Evolutionary conservation across 2,329 filamentous ascomycete species (phyloP).

Genomic region (Pseudogymnoascus sp.): DNA sequence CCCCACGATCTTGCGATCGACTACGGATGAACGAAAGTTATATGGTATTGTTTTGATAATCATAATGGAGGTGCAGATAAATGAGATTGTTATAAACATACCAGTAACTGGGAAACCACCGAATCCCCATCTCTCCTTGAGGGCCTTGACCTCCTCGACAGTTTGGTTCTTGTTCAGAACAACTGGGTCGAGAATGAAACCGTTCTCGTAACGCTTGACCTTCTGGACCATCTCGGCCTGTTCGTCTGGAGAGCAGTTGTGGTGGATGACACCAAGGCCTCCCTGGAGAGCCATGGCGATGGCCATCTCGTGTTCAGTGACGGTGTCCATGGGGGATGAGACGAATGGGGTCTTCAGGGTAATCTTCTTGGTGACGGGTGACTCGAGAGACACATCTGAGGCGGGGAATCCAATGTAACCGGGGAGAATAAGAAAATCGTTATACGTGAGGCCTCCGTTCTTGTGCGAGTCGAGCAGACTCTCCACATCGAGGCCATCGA

Average conservation of each 20-base stretch:
- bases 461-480: slow-evolving; percentile 85
- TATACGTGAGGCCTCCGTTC: slow-evolving; percentile 94
- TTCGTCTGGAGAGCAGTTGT: slow-evolving; percentile 96
- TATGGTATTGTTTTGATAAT: slow-evolving; percentile 73
- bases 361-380: slow-evolving; percentile 90
- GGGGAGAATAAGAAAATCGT: slow-evolving; percentile 93
- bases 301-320: slow-evolving; percentile 99
- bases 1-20: slow-evolving; percentile 83
- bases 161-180: slow-evolving; percentile 84
- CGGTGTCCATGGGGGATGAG: slow-evolving; percentile 98
- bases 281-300: slow-evolving; percentile 92
- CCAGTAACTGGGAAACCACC: slow-evolving; percentile 98
- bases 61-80: slow-evolving; percentile 42
- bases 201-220: slow-evolving; percentile 98
- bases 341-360: slow-evolving; percentile 93
- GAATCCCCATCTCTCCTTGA: slow-evolving; percentile 98
- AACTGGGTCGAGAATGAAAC: slow-evolving; percentile 93
- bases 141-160: slow-evolving; percentile 78
- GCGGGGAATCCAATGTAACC: slow-evolving; percentile 98
- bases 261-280: slow-evolving; percentile 90
- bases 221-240: slow-evolving; percentile 99
- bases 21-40: slow-evolving; percentile 99
- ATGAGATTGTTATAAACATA: slow-evolving; percentile 45
- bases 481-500: slow-evolving; percentile 81
- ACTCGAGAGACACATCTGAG: slow-evolving; percentile 79